Base-by-base conservation (phyloP, 768 basidiomycete genomes). In the Boletus reticulatus region DNA sequence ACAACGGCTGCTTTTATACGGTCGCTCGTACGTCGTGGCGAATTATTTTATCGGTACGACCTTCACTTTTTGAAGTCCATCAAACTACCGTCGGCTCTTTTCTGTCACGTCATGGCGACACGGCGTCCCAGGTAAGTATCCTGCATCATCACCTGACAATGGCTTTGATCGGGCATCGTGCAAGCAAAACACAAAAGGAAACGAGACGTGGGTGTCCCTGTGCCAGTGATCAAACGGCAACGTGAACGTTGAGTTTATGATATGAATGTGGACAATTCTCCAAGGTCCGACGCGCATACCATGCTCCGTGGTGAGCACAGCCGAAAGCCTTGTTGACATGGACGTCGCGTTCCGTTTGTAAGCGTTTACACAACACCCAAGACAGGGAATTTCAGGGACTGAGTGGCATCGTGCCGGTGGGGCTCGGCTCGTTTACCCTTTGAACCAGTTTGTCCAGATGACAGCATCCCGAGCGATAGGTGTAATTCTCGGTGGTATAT, bases 391-490 rank as follows among this genome's bases (percentile, higher is more conserved):
- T 48, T 66, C 71, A 66, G 67, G 67, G 63, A 55, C 52, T 55
- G 45, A 51, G 41, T 43, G 42, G 29, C 51, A 24, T 39, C 38
- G 48, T 51, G 22, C 22, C 22, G 3, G 22, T 22, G 55, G 46
- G 13, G 10, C 34, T 36, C 13, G 34, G 31, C 50, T 42, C 48
- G 52, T 53, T 57, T 53, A 50, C 51, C 51, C 65, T 61, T 61
- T 48, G 62, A 49, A 56, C 60, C 42, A 13, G 49, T 63, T 69
- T 62, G 48, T 48, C 46, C 6, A 42, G 45, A 55, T 68, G 58
- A 62, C 69, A 70, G 64, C 67, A 70, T 70, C 61, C 67, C 66
- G 68, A 43, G 37, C 22, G 56, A 58, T 31, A 46, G 52, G 49
- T 52, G 38, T 50, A 42, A 55, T 56, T 36, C 48, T 43, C 24